phyloP scores from a whole-genome alignment of 331 rosid genomes.

The Dryas integrifolia region DNA sequence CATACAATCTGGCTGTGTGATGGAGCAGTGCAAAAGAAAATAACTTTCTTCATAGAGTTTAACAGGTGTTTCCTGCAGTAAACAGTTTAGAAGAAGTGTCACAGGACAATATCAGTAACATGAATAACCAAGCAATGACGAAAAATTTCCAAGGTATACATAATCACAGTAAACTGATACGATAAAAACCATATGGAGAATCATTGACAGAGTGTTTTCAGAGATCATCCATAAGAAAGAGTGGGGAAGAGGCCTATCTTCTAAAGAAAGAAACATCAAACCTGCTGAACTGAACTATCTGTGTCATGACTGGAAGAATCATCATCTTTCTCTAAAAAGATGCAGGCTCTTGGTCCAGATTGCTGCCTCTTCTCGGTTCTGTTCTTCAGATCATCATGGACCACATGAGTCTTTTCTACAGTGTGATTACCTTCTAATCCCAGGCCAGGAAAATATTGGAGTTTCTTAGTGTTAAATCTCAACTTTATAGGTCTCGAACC shows the following conservation, averaged over 20 bases:
- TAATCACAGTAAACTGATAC: not conserved
- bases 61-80: conserved; percentile 43
- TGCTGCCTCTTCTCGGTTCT: conserved; percentile 17
- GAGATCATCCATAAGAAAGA: not conserved
- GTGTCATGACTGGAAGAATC: conserved; percentile 37
- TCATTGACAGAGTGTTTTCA: not conserved
- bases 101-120: not conserved
- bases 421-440: conserved; percentile 19
- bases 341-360: conserved; percentile 27
- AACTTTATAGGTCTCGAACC: conserved; percentile 27
- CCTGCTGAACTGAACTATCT: conserved; percentile 54
- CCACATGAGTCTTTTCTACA: conserved; percentile 21
- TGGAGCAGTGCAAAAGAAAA: conserved; percentile 34
- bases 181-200: not conserved
- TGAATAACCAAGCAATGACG: not conserved
- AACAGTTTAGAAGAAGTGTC: not conserved
- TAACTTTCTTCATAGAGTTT: conserved; percentile 39
- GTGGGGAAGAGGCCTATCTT: not conserved
- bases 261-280: conserved; percentile 23
- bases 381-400: conserved; percentile 29
- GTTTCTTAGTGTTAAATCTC: conserved; percentile 36
- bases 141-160: not conserved
- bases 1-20: conserved; percentile 35
- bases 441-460: conserved; percentile 28
- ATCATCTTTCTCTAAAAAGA: conserved; percentile 12